A percentile compares a stretch with the other conserved stretches of the same genome.
These are phyloP conservation scores for Gaertneriomyces semiglobifer DNA, from an alignment of 192 early-diverging fungal genomes.

Conservation along the genomic window DNA sequence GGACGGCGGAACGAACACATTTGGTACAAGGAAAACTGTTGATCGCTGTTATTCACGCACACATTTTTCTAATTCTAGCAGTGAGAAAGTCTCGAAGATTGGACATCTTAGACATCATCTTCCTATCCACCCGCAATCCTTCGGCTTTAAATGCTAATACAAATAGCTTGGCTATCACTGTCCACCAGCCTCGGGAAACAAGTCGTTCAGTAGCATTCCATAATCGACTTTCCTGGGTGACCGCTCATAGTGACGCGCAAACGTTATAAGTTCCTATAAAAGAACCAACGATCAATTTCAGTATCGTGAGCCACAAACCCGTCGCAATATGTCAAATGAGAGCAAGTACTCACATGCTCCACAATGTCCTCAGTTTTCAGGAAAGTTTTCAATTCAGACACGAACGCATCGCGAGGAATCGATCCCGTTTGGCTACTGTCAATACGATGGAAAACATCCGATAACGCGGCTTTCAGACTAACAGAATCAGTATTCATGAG, in stretches of 20 bases:
- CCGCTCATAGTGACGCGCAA: slow-evolving; percentile 50
- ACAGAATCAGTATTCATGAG: slow-evolving; percentile 9
- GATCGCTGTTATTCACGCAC: too few species aligned
- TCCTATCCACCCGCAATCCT: too few species aligned
- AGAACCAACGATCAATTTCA: neutral
- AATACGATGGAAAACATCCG: neutral
- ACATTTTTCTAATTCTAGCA: too few species aligned
- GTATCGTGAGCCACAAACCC: slow-evolving; percentile 9
- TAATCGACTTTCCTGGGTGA: slow-evolving; percentile 19
- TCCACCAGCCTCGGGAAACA: too few species aligned
- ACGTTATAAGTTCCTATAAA: slow-evolving; percentile 52
- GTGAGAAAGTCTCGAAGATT: too few species aligned
- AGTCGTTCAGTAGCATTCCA: neutral
- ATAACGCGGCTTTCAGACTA: slow-evolving; percentile 10
- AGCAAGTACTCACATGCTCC: neutral
- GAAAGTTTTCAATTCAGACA: neutral
- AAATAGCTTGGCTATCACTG: too few species aligned
- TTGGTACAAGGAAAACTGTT: too few species aligned
- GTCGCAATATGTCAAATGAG: slow-evolving; percentile 5
- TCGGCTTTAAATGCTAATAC: too few species aligned
- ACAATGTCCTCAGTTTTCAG: too few species aligned
- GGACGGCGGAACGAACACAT: too few species aligned
- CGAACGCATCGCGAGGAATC: neutral
- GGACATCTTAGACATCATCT: too few species aligned
- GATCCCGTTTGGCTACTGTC: too few species aligned